A percentile compares a stretch with the other conserved stretches of the same genome.
These are phyloP conservation scores for Anacardium occidentale DNA, from an alignment of 345 rosid species.

Conservation along the genomic window DNA sequence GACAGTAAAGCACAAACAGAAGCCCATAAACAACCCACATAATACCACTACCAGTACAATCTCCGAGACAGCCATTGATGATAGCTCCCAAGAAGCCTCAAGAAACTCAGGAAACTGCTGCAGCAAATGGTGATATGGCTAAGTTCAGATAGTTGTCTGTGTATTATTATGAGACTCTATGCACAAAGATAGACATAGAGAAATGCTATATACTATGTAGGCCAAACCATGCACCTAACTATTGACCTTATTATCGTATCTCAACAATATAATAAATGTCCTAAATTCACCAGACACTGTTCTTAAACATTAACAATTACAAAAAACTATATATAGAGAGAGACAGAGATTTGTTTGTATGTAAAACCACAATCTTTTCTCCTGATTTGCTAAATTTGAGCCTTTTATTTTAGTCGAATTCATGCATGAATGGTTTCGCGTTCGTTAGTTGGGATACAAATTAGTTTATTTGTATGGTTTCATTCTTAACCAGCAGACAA, in stretches of 20 bases:
- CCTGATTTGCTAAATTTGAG: too few species aligned
- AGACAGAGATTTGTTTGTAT: too few species aligned
- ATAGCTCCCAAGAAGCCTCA: slow-evolving; percentile 10
- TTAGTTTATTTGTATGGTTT: too few species aligned
- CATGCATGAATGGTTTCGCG: too few species aligned
- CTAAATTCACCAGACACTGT: not conserved
- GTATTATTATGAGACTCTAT: slow-evolving; percentile 11
- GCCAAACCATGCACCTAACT: slow-evolving; percentile 36
- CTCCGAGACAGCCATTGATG: slow-evolving; percentile 49
- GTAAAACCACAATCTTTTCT: too few species aligned
- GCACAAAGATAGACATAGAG: not conserved
- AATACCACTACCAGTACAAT: slow-evolving; percentile 12
- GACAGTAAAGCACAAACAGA: slow-evolving; percentile 53
- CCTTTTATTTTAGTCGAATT: too few species aligned
- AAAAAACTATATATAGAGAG: not conserved
- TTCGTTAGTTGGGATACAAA: too few species aligned
- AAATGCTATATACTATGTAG: slow-evolving; percentile 11
- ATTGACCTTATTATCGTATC: not conserved
- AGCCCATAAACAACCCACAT: slow-evolving; percentile 26
- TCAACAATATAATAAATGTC: not conserved
- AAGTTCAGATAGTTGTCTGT: slow-evolving; percentile 1
- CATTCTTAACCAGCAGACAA: too few species aligned
- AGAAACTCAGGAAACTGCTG: not conserved
- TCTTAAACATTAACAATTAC: not conserved
- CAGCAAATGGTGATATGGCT: slow-evolving; percentile 16